Evolutionary conservation across 1,139 yeast genomes (phyloP).

Genomic region (Saccharomyces pastorianus): DNA sequence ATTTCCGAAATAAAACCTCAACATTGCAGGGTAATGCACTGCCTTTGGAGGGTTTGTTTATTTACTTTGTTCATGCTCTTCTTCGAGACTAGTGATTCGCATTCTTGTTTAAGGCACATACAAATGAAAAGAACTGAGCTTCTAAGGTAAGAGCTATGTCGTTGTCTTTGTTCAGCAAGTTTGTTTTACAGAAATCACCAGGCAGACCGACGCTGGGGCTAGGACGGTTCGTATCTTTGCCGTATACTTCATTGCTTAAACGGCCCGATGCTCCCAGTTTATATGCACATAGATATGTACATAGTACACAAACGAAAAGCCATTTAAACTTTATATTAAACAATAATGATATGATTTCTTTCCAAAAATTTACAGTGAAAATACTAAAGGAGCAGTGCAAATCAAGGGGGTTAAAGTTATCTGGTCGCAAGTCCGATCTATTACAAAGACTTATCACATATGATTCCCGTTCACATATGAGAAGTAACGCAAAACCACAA

Average conservation of each 20-base stretch:
- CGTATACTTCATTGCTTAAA: neutral
- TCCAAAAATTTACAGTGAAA: conserved; percentile 33
- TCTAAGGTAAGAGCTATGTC: neutral
- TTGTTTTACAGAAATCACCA: neutral
- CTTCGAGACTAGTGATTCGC: neutral
- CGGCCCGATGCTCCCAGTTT: neutral
- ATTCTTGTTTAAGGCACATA: neutral
- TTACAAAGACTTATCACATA: conserved; percentile 38
- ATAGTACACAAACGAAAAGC: conserved; percentile 35
- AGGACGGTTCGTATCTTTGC: neutral
- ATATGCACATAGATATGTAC: conserved; percentile 31
- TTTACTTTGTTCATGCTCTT: neutral
- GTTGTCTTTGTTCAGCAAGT: neutral
- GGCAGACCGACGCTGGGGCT: neutral
- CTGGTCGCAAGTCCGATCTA: conserved; percentile 49
- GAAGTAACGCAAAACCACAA: neutral
- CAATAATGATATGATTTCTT: conserved; percentile 19
- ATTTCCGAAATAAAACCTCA: neutral
- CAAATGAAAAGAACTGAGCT: neutral
- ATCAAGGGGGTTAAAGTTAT: conserved; percentile 45
- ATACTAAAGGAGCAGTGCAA: conserved; percentile 48
- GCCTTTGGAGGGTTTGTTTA: neutral
- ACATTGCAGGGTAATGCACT: neutral
- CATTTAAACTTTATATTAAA: conserved; percentile 31
- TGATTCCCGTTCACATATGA: neutral